phyloP scores from a whole-genome alignment of 257 asterid genomes.

The Phtheirospermum japonicum region DNA sequence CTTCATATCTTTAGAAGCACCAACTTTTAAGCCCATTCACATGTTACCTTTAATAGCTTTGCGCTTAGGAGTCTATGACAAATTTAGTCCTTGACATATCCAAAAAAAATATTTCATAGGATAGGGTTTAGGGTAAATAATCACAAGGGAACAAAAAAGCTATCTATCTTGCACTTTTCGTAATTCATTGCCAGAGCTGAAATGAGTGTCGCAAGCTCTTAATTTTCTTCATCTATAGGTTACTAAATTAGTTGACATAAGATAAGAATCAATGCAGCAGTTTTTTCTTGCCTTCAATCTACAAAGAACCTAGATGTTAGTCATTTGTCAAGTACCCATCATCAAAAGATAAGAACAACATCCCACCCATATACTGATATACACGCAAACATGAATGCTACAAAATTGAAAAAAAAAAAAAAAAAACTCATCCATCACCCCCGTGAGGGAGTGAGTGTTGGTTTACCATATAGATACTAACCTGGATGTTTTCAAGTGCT shows the following conservation, averaged over 20 bases:
- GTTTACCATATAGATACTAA: constrained; percentile 32
- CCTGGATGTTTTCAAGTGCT: constrained; percentile 73
- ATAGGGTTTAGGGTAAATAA: too few species aligned
- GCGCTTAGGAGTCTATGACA: too few species aligned
- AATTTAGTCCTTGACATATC: too few species aligned
- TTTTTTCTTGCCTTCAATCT: neutral
- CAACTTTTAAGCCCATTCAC: too few species aligned
- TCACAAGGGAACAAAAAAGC: neutral
- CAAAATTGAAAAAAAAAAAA: too few species aligned
- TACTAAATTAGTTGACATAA: neutral
- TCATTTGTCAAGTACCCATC: neutral
- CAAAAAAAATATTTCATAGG: too few species aligned
- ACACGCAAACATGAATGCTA: neutral
- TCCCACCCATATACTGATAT: neutral
- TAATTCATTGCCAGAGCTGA: neutral
- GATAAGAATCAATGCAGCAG: neutral
- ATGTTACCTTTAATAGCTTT: too few species aligned
- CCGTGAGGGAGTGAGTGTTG: neutral
- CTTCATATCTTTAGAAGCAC: too few species aligned
- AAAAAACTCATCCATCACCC: neutral
- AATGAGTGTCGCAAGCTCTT: neutral
- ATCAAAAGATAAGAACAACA: neutral
- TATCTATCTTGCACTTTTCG: neutral
- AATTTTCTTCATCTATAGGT: neutral
- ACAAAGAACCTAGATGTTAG: neutral